Conservation (phyloP, 1,284 basidiomycete species). For the Mrakiaceae sp. region DNA sequence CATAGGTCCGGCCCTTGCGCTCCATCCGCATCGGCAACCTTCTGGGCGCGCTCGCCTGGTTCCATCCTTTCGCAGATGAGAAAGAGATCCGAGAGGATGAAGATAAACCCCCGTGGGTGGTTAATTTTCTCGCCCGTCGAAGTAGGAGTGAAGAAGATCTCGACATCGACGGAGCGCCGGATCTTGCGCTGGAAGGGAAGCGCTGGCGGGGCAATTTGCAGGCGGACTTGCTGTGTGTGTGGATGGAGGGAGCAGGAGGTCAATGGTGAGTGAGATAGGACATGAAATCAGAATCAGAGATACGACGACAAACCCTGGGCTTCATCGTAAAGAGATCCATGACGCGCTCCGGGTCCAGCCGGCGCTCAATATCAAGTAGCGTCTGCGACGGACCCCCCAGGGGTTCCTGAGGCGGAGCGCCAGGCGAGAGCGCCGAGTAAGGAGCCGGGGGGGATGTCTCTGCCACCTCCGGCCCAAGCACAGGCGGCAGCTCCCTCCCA, state of each 20-base stretch:
- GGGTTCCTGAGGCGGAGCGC: not conserved
- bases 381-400: constrained; percentile 32
- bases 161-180: constrained; percentile 60
- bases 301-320: constrained; percentile 56
- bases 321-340: constrained; percentile 95
- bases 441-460: not conserved
- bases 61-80: constrained; percentile 75
- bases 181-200: constrained; percentile 72
- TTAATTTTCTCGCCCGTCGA: constrained; percentile 61
- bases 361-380: constrained; percentile 64
- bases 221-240: constrained; percentile 57
- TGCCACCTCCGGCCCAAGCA: not conserved
- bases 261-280: not conserved
- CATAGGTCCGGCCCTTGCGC: constrained; percentile 69
- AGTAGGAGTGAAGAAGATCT: constrained; percentile 65
- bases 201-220: constrained; percentile 76
- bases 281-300: not conserved
- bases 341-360: constrained; percentile 65
- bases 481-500: not conserved
- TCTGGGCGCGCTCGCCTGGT: constrained; percentile 43
- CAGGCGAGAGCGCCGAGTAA: not conserved
- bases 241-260: constrained; percentile 13
- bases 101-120: constrained; percentile 69
- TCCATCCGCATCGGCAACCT: constrained; percentile 33
- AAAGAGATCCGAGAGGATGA: constrained; percentile 85